Evolutionary conservation across 306 rosid genomes (phyloP).

Genomic region (Cucurbita pepo): DNA sequence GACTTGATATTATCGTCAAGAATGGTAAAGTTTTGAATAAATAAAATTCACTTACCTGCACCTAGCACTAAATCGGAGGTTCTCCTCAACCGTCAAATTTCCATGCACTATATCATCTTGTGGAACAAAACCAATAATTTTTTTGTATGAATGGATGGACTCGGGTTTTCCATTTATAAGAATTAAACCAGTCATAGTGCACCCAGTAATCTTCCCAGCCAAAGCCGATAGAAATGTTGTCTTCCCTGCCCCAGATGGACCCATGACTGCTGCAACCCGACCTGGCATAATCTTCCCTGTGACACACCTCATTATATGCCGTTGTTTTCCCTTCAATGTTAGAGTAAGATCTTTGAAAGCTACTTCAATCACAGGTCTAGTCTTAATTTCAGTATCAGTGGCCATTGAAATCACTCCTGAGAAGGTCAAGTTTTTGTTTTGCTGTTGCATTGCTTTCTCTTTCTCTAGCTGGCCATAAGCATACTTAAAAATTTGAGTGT

Average conservation of each 20-base stretch:
- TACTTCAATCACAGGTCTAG: conserved; percentile 58
- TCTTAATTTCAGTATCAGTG: conserved; percentile 27
- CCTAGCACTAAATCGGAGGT: conserved; percentile 73
- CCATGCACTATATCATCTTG: conserved; percentile 92
- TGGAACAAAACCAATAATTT: conserved; percentile 72
- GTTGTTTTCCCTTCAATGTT: conserved; percentile 49
- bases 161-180: conserved; percentile 51
- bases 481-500: conserved; percentile 70
- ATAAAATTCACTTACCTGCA: conserved; percentile 44
- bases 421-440: conserved; percentile 55
- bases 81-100: conserved; percentile 78
- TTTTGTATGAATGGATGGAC: conserved; percentile 48
- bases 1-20: not conserved
- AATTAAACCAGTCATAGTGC: conserved; percentile 47
- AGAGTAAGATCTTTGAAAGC: conserved; percentile 64
- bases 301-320: conserved; percentile 49
- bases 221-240: conserved; percentile 78
- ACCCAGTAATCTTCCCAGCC: conserved; percentile 59
- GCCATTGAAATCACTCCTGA: conserved; percentile 72
- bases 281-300: conserved; percentile 61
- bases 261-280: conserved; percentile 79
- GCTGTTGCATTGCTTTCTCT: conserved; percentile 72
- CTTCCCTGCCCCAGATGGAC: conserved; percentile 87
- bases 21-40: not conserved
- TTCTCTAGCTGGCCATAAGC: conserved; percentile 75